Base-by-base conservation (phyloP, 257 asterid genomes). In the Rehmannia glutinosa region DNA sequence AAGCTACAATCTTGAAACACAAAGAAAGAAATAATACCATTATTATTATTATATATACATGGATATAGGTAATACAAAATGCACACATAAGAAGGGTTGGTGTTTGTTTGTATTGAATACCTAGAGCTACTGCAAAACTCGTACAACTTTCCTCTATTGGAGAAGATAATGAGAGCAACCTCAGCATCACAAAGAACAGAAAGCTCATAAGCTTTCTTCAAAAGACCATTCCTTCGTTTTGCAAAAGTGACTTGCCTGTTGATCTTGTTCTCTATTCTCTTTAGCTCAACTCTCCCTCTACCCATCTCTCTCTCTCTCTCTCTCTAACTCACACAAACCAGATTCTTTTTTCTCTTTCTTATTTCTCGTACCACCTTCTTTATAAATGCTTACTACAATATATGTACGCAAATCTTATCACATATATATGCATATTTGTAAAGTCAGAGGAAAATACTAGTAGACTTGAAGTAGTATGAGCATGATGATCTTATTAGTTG, bases 71-170 rank as follows among this genome's bases (percentile, higher is more conserved):
- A 24, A 38, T 68, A 45, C 16, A 32, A 66, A 21, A 60, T 21
- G 62, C 23, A 50, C 33, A 56, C 32, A 41, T 3, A n/a, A n/a
- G 3, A 16, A 8, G 28, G 19, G 1, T 1, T 6, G 3, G 8
- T 73, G 75, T 78, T 66, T 68, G 77, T 38, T 54, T 57, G 71
- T 57, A n/a, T 49, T 58, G 55, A 67, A 32, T 86, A 91, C 98
- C 96, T 91, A 86, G 98, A 80, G 95, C 95, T 86, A 81, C 97
- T 91, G 95, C 96, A 91, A 66, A 91, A 91, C 84, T 91, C 97
- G 82, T 85, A 91, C 81, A 91, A 93, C 87, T 91, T 91, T 82
- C 98, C 98, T 80, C 98, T 88, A 87, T 89, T 91, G 86, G 96
- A 91, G 98, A 91, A 91, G 98, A 91, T 87, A 81, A 91, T 91